These are phyloP conservation scores for Nitzschia sp. DNA, from an alignment of 108 stramenopile genomes.

Conservation along the genomic window DNA sequence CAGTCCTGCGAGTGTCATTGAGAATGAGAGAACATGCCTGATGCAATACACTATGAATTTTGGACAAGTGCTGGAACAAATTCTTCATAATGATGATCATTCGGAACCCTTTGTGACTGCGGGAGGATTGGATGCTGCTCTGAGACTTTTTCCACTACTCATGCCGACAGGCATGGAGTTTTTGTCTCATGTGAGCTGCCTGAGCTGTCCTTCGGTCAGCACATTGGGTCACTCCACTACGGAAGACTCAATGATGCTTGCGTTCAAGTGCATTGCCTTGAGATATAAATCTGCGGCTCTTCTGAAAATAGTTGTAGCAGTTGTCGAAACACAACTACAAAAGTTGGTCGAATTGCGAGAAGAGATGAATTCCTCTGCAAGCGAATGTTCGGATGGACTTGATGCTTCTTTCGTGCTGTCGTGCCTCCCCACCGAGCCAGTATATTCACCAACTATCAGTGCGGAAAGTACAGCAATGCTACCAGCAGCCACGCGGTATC, in stretches of 20 bases:
- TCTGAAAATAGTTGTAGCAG: slow-evolving; percentile 50
- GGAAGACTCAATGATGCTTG: slow-evolving; percentile 53
- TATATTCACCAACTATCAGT: slow-evolving; percentile 35
- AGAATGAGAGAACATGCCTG: slow-evolving; percentile 64
- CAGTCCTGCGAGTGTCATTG: slow-evolving; percentile 33
- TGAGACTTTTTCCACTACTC: slow-evolving; percentile 64
- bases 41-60: slow-evolving; percentile 86
- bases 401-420: slow-evolving; percentile 50
- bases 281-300: slow-evolving; percentile 58
- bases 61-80: slow-evolving; percentile 85
- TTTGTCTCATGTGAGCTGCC: slow-evolving; percentile 72
- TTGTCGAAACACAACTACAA: slow-evolving; percentile 40
- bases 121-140: slow-evolving; percentile 76
- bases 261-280: slow-evolving; percentile 65
- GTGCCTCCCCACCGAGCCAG: slow-evolving; percentile 49
- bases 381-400: slow-evolving; percentile 22
- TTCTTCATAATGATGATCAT: slow-evolving; percentile 81
- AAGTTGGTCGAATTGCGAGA: slow-evolving; percentile 31
- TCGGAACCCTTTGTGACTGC: slow-evolving; percentile 67
- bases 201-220: slow-evolving; percentile 72
- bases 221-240: slow-evolving; percentile 77
- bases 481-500: slow-evolving; percentile 30
- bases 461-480: neutral
- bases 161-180: slow-evolving; percentile 70
- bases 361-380: slow-evolving; percentile 4